A percentile compares a stretch with the other conserved stretches of the same genome.
Evolutionary conservation across 73 alveolate genomes (phyloP).

Genomic region (Blepharisma stoltei): DNA sequence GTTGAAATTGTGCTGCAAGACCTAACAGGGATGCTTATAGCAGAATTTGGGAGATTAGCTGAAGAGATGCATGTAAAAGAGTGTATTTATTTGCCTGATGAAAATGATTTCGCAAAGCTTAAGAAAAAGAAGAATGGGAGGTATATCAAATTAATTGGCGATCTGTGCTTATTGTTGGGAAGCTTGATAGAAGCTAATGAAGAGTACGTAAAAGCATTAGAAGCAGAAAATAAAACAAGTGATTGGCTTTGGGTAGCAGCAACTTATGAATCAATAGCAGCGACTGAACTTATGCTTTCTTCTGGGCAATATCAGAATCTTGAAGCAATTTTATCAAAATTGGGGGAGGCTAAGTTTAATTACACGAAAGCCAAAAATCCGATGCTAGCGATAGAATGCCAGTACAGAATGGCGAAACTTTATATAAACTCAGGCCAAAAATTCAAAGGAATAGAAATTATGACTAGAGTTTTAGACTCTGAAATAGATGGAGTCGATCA

Average conservation of each 20-base stretch:
- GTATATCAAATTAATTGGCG: background rate
- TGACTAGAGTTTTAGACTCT: constrained; percentile 21
- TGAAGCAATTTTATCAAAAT: background rate
- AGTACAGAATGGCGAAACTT: background rate
- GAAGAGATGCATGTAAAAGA: background rate
- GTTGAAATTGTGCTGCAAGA: constrained; percentile 10
- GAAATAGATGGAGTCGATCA: constrained; percentile 14
- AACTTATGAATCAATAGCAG: background rate
- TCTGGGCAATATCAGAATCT: background rate
- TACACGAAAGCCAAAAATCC: background rate
- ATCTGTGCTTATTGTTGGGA: background rate
- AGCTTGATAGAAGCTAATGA: background rate
- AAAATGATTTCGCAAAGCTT: background rate
- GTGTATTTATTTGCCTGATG: background rate
- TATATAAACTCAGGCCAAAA: background rate
- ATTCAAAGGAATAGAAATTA: background rate
- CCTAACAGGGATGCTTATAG: background rate
- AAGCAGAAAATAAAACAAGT: background rate
- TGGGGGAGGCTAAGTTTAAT: background rate
- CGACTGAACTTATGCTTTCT: background rate
- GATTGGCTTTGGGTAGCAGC: constrained; percentile 21
- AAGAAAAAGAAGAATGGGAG: constrained; percentile 2
- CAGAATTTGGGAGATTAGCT: background rate
- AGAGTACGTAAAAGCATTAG: background rate
- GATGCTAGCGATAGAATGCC: background rate